Evolutionary conservation across 2,329 filamentous ascomycete species (phyloP), one percentile per base, ranked within the genome.

Genomic region (Colletotrichum endophyticum): DNA sequence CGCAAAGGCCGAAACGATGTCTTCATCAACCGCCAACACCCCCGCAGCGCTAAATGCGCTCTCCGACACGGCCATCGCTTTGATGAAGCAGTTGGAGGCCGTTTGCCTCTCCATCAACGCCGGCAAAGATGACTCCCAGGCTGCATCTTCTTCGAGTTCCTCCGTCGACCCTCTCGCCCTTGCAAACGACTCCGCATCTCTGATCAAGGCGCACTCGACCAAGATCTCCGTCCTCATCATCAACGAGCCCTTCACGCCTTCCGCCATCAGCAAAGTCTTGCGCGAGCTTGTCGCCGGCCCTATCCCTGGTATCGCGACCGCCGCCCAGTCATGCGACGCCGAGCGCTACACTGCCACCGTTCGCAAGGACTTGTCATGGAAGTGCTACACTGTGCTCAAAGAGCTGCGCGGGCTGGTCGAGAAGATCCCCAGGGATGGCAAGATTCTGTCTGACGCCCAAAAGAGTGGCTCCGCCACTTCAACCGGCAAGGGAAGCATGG

Each of bases 161-260:
- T 76, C 83, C n/a, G 78, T 91, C 82, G 85, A 94, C 78, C 88
- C 92, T 12, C 89, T 98, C 28, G 86, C 92, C 16, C 89, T 96
- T 74, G 92, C 96, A 39, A 90, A 91, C 80, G 94, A 96, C 80
- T 91, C 94, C 0, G 91, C 95, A 1, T 91, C 89, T 30, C 89
- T 98, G 7, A 91, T 98, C 75, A 93, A 92, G 82, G 95, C 96
- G 0, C 95, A 98, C 82, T 91, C 93, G 3, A 98, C 96, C 8
- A 98, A 98, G 78, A 89, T 98, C 30, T 96, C 95, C 0, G 92
- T 98, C 1, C 90, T 99, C 15, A 91, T 97, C 2, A 94, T 98
- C 81, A 98, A 95, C 81, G 91, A 95, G 22, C 96, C 96, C 1
- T 98, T 98, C 79, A 97, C 96, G 0, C 93, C 95, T 0, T 92